A percentile compares a stretch with the other conserved stretches of the same genome.
Evolutionary conservation across 306 rosid species (phyloP).

Genomic region (Castanea sativa): DNA sequence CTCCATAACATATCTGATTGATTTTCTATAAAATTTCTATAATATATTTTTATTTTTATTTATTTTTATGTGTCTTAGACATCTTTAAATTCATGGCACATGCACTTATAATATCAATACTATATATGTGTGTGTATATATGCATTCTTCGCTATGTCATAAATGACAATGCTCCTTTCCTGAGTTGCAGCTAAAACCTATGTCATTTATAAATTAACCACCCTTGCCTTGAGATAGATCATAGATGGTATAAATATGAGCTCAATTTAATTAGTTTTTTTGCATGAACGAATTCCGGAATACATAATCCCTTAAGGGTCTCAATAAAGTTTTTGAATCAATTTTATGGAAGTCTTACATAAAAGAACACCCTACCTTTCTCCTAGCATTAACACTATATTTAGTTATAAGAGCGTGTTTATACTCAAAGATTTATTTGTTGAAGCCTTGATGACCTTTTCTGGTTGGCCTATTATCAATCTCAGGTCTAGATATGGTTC

Average conservation of each 20-base stretch:
- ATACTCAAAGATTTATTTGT: neutral
- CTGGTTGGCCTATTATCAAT: constrained; percentile 19
- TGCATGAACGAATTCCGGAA: neutral
- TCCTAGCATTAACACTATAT: too few relatives aligned
- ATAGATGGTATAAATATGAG: neutral
- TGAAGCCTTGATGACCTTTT: neutral
- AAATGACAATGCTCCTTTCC: neutral
- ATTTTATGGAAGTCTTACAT: neutral
- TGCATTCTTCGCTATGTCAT: neutral
- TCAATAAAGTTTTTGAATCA: neutral
- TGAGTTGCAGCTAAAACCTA: neutral
- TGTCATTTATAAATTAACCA: neutral
- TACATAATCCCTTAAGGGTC: neutral
- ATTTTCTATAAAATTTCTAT: neutral
- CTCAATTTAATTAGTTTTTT: neutral
- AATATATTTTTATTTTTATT: too few relatives aligned
- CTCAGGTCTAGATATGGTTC: constrained; percentile 91
- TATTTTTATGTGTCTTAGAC: too few relatives aligned
- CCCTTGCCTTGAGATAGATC: too few relatives aligned
- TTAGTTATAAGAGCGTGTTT: neutral
- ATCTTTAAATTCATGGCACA: neutral
- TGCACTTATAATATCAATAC: neutral
- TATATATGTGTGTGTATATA: too few relatives aligned
- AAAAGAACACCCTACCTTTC: too few relatives aligned
- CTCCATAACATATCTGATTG: neutral